Evolutionary conservation across 352 stramenopile genomes (phyloP).

Genomic region (Thraustochytrium striatum): DNA sequence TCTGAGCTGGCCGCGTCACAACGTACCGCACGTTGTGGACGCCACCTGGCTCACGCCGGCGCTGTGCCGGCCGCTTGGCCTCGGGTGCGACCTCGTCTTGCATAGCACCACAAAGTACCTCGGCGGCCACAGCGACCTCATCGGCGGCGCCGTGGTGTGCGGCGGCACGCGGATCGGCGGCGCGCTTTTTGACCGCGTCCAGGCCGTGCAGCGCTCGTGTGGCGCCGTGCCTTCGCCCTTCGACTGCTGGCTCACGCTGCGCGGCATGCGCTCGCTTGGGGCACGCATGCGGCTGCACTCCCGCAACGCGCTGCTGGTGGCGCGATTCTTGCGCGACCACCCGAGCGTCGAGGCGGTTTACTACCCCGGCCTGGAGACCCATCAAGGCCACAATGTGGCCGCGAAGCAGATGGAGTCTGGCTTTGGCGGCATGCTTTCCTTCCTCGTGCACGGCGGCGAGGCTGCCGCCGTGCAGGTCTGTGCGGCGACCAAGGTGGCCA

Average conservation of each 20-base stretch:
- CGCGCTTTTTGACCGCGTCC: slow-evolving; percentile 12
- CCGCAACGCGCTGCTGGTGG: slow-evolving; percentile 20
- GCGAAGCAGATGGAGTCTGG: not conserved
- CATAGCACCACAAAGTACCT: slow-evolving; percentile 52
- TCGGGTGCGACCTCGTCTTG: slow-evolving; percentile 52
- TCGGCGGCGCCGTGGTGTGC: slow-evolving; percentile 35
- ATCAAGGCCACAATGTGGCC: slow-evolving; percentile 38
- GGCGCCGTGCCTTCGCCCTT: slow-evolving; percentile 47
- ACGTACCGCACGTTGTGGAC: slow-evolving; percentile 28
- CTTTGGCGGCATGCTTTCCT: slow-evolving; percentile 66
- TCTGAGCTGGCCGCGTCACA: not conserved
- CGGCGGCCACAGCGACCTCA: slow-evolving; percentile 48
- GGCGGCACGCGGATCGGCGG: not conserved
- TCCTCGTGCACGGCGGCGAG: slow-evolving; percentile 61
- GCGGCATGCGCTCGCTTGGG: slow-evolving; percentile 46
- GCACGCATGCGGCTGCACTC: slow-evolving; percentile 29
- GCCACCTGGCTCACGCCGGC: slow-evolving; percentile 52
- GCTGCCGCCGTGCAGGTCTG: slow-evolving; percentile 60
- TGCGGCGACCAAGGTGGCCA: slow-evolving; percentile 56
- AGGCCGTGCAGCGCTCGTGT: slow-evolving; percentile 5
- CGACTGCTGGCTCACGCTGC: slow-evolving; percentile 47
- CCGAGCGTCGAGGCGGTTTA: slow-evolving; percentile 2
- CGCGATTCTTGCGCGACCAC: slow-evolving; percentile 38
- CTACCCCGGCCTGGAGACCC: slow-evolving; percentile 44
- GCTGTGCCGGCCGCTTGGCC: slow-evolving; percentile 42